These are phyloP conservation scores for Penicillium sp. DNA, from an alignment of 2,329 filamentous ascomycete species.

Conservation along the genomic window DNA sequence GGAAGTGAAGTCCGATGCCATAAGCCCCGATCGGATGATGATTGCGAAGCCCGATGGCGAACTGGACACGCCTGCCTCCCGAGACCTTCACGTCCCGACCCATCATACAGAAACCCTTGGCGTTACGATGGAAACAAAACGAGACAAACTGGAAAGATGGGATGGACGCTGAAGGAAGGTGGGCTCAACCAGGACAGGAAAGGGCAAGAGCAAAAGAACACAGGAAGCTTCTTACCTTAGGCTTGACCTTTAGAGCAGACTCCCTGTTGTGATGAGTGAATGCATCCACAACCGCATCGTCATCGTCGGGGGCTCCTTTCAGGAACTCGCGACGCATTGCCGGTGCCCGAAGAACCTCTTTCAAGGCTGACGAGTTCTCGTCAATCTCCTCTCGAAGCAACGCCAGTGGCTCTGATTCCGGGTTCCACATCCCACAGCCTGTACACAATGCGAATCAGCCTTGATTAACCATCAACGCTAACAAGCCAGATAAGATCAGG, in stretches of 20 bases:
- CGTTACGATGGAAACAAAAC: background rate
- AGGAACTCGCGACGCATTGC: slow-evolving; percentile 67
- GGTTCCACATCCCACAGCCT: slow-evolving; percentile 81
- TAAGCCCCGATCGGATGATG: slow-evolving; percentile 7
- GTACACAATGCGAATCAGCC: slow-evolving; percentile 18
- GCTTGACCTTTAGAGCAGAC: slow-evolving; percentile 79
- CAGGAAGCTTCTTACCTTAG: slow-evolving; percentile 63
- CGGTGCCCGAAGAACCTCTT: slow-evolving; percentile 63
- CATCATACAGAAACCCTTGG: slow-evolving; percentile 2
- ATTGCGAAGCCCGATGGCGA: background rate
- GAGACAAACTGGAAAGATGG: background rate
- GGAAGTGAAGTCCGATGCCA: background rate
- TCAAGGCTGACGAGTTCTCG: slow-evolving; percentile 68
- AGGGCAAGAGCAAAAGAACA: background rate
- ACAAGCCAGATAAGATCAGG: background rate
- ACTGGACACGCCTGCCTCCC: background rate
- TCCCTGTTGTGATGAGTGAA: slow-evolving; percentile 71
- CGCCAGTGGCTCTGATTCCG: slow-evolving; percentile 66
- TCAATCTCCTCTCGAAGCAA: slow-evolving; percentile 75
- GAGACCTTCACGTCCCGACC: background rate
- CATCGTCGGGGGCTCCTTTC: slow-evolving; percentile 54
- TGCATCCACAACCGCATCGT: slow-evolving; percentile 64
- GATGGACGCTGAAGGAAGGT: background rate
- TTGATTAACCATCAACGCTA: background rate
- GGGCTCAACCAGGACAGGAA: background rate